Evolutionary conservation across 1,284 basidiomycete species (phyloP), one percentile per base, ranked within the genome.

Genomic region (Malassezia sympodialis): DNA sequence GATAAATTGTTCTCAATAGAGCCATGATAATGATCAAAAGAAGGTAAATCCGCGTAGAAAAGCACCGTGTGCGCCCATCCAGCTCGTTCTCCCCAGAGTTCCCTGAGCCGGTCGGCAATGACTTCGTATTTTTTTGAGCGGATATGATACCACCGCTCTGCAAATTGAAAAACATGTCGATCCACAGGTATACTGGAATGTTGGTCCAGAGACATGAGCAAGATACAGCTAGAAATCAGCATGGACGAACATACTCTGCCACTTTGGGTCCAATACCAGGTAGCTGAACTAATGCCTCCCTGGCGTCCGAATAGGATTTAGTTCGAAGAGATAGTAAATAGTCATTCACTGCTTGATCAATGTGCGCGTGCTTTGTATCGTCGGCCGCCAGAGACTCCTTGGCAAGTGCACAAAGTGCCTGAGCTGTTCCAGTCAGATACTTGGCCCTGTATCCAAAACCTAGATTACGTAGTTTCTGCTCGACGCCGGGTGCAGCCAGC

Each of bases 381-480:
- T 31, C n/a, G 1, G 19, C 27, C n/a, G 37, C 15, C 3, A 49
- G 42, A 4, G 8, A 11, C 15, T 26, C 26, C 4, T 35, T 26
- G 8, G 47, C 30, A 49, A 46, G 0, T 32, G 86, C 80, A 23
- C 73, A 66, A 2, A 96, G 80, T 79, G 87, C 85, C 48, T 82
- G 79, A 0, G 93, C 85, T 0, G 90, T 89, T 42, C 82, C 81
- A 47, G 88, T 84, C 37, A 99, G 85, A 69, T 86, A 99, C 45
- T 85, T 81, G 0, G 94, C 91, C 32, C 94, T 84, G 71, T 98
- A 98, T 1, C 94, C 94, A 77, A 98, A 98, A 0, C 93, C 91
- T 10, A 98, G 79, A 2, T 81, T 76, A 0, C 91, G 85, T 15
- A 98, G 49, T 52, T 58, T 63, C n/a, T 59, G 56, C 48, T 74